Evolutionary conservation across 2,329 filamentous ascomycete species (phyloP).

Genomic region (Aspergillus costaricaensis): DNA sequence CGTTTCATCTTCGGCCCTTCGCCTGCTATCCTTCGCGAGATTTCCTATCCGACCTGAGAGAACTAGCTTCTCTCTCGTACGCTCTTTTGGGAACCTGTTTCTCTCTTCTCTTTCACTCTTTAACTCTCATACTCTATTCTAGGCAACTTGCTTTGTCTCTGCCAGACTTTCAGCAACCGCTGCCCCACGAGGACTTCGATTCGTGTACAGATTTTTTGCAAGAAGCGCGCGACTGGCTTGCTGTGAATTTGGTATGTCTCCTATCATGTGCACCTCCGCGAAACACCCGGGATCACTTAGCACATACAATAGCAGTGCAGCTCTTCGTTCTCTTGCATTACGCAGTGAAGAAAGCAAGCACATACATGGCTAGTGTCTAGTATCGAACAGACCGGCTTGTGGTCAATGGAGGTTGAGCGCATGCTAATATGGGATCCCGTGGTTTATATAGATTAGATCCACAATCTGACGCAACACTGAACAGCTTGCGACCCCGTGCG

Average conservation of each 20-base stretch:
- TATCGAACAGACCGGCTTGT: background rate
- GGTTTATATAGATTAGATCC: background rate
- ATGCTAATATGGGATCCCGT: background rate
- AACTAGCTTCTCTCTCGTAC: constrained; percentile 42
- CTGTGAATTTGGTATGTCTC: constrained; percentile 28
- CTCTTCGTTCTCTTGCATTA: background rate
- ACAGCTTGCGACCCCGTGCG: background rate
- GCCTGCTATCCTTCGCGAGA: constrained; percentile 30
- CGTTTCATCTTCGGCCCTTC: constrained; percentile 22
- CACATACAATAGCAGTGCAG: background rate
- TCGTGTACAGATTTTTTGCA: constrained; percentile 29
- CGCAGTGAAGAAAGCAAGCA: too few relatives aligned
- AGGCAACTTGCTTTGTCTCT: background rate
- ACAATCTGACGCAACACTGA: constrained; percentile 3
- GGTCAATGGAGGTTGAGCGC: background rate
- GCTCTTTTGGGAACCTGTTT: constrained; percentile 40
- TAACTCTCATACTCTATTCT: constrained; percentile 14
- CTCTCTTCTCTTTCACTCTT: constrained; percentile 27
- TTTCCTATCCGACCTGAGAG: constrained; percentile 46
- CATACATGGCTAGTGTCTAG: background rate
- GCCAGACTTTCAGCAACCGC: background rate
- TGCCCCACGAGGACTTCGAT: constrained; percentile 13
- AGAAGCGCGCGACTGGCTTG: constrained; percentile 31
- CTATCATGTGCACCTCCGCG: too few relatives aligned
- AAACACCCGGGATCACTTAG: background rate